These are phyloP conservation scores for Elsinoe perseae DNA, from an alignment of 2,329 filamentous ascomycete species.

Conservation along the genomic window DNA sequence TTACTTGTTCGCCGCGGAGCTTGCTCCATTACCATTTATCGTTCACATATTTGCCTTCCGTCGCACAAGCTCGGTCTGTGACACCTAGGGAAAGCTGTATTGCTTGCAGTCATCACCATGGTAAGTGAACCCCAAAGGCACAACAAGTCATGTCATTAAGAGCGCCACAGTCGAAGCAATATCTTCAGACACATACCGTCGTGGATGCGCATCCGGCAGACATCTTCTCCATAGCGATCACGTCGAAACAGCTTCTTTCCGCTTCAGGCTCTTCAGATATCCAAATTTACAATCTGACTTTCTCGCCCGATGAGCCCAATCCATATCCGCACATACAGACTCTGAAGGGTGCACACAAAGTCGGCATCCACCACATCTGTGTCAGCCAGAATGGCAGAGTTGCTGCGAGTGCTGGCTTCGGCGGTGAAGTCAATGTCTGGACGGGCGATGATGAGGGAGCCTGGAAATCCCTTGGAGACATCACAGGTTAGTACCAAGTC, in stretches of 20 bases:
- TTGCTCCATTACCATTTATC: background rate
- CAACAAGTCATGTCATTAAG: background rate
- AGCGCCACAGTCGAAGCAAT: conserved; percentile 82
- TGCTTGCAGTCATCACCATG: background rate
- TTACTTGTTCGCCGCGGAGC: background rate
- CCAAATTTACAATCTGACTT: conserved; percentile 59
- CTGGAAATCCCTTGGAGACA: conserved; percentile 46
- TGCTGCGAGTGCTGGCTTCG: conserved; percentile 81
- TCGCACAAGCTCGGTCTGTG: background rate
- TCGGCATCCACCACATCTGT: conserved; percentile 85
- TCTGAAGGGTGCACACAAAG: conserved; percentile 69
- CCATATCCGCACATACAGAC: conserved; percentile 69
- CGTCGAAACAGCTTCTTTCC: conserved; percentile 55
- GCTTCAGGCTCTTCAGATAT: conserved; percentile 78
- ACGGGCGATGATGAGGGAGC: conserved; percentile 40
- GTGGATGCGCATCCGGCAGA: conserved; percentile 50
- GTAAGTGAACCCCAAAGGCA: background rate
- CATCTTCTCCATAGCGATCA: conserved; percentile 33
- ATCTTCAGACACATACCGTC: conserved; percentile 84
- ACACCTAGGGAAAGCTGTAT: background rate
- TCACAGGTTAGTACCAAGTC: conserved; percentile 34
- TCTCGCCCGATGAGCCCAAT: conserved; percentile 42
- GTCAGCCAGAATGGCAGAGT: conserved; percentile 60
- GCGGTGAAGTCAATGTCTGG: conserved; percentile 84
- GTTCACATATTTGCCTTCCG: background rate